phyloP scores from a whole-genome alignment of 768 basidiomycete genomes.

The Mrakia hoshinonis region DNA sequence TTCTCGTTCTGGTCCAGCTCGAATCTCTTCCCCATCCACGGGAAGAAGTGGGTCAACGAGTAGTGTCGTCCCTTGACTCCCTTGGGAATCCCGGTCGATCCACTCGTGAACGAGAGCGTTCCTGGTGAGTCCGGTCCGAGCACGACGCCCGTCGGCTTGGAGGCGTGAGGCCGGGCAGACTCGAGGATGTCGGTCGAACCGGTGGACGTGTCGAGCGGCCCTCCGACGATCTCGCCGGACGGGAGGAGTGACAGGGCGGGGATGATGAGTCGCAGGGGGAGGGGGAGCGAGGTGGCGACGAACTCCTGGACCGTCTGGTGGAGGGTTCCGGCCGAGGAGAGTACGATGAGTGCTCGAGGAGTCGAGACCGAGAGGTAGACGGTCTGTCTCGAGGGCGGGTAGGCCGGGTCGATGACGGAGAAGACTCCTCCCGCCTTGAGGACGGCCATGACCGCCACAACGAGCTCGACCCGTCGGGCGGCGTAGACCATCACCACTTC shows the following conservation, averaged over 20 bases:
- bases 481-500: conserved; percentile 99
- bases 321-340: conserved; percentile 80
- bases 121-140: conserved; percentile 94
- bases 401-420: conserved; percentile 96
- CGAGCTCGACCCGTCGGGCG: conserved; percentile 87
- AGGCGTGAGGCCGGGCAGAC: conserved; percentile 47
- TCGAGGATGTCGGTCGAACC: conserved; percentile 53
- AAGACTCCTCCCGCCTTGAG: conserved; percentile 94
- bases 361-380: conserved; percentile 87
- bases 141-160: conserved; percentile 66
- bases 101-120: conserved; percentile 91
- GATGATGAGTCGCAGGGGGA: conserved; percentile 74
- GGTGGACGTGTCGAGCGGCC: conserved; percentile 35
- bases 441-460: conserved; percentile 92
- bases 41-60: conserved; percentile 96
- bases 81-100: conserved; percentile 95
- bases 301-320: conserved; percentile 73
- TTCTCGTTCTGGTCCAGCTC: conserved; percentile 61
- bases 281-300: conserved; percentile 56
- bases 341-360: conserved; percentile 79
- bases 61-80: conserved; percentile 94
- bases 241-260: conserved; percentile 72
- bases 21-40: conserved; percentile 94
- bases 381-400: conserved; percentile 83
- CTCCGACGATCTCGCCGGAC: conserved; percentile 60